Base-by-base conservation (phyloP, 306 rosid species). In the Cyamopsis tetragonoloba region DNA sequence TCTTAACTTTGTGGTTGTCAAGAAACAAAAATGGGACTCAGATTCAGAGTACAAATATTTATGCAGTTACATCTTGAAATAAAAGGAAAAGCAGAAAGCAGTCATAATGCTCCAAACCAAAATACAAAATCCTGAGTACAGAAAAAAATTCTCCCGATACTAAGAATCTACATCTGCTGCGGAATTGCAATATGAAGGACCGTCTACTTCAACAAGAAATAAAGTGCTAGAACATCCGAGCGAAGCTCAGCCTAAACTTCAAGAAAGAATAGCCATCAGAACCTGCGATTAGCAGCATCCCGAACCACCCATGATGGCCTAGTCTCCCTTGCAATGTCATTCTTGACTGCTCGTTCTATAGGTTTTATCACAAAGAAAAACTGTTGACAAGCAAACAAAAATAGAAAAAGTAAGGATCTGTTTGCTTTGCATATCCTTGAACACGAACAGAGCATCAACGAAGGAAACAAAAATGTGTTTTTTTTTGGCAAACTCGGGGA, bases 271-370 rank as follows among this genome's bases (percentile, higher is more conserved):
- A 17, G 23, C 47, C 46, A 34, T 57, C 56, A 44, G 18, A 64
- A 15, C 57, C 34, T 62, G 27, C 23, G 47, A 14, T 42, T 15
- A 31, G 59, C 35, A 60, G 67, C 58, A 48, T 86, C 95, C 2
- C 85, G 82, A 48, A 13, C 60, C 82, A 89, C 97, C 99, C 99
- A 93, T 15, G 95, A 59, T 4, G 87, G 87, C 73, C 76, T 90
- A 49, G 62, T 82, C 84, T 88, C 92, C 17, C 32, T 80, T 17
- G 77, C 82, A 68, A 88, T 77, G 66, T 93, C 99, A 0, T 38
- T 53, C 75, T 59, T 68, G 80, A 93, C 90, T 58, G 73, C 72
- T 15, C 82, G 75, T 71, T 84, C 77, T 30, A 93, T 93, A 4
- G 96, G 91, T 76, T 88, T 93, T n/a, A 86, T 71, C 19, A 78